A percentile compares a stretch with the other conserved stretches of the same genome.
Evolutionary conservation across 768 basidiomycete species (phyloP).

Genomic region (Tubosaeta sp.): DNA sequence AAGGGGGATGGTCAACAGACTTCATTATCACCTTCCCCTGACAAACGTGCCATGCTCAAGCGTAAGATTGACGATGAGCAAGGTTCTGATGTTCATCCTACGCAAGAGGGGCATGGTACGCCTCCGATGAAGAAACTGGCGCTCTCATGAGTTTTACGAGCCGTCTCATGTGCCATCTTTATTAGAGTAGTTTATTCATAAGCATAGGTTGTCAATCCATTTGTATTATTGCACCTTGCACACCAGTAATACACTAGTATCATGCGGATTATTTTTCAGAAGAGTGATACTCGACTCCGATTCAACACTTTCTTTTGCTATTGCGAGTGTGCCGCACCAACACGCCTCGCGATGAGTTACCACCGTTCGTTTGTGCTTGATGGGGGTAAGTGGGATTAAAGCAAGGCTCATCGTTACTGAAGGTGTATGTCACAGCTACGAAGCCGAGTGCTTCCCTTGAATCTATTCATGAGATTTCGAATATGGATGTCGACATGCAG

Average conservation of each 20-base stretch:
- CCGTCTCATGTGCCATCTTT: slow-evolving; percentile 20
- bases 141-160: slow-evolving; percentile 30
- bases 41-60: slow-evolving; percentile 57
- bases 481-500: slow-evolving; percentile 72
- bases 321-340: neutral
- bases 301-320: neutral
- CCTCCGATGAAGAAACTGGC: slow-evolving; percentile 70
- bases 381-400: slow-evolving; percentile 8
- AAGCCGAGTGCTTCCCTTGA: slow-evolving; percentile 37
- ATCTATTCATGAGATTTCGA: slow-evolving; percentile 52
- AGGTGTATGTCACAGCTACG: slow-evolving; percentile 4
- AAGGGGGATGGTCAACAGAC: slow-evolving; percentile 29
- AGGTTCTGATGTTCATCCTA: slow-evolving; percentile 29
- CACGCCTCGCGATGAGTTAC: neutral
- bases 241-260: slow-evolving; percentile 17
- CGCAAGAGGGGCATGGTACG: slow-evolving; percentile 40
- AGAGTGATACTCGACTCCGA: too few relatives aligned
- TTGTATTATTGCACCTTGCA: slow-evolving; percentile 24
- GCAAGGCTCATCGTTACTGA: neutral
- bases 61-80: slow-evolving; percentile 66
- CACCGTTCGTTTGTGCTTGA: neutral
- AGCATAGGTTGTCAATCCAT: slow-evolving; percentile 19
- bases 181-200: slow-evolving; percentile 32
- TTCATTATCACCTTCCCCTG: slow-evolving; percentile 49
- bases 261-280: slow-evolving; percentile 1